Evolutionary conservation across 495 filamentous ascomycete species (phyloP).

Genomic region (Lepraria neglecta): DNA sequence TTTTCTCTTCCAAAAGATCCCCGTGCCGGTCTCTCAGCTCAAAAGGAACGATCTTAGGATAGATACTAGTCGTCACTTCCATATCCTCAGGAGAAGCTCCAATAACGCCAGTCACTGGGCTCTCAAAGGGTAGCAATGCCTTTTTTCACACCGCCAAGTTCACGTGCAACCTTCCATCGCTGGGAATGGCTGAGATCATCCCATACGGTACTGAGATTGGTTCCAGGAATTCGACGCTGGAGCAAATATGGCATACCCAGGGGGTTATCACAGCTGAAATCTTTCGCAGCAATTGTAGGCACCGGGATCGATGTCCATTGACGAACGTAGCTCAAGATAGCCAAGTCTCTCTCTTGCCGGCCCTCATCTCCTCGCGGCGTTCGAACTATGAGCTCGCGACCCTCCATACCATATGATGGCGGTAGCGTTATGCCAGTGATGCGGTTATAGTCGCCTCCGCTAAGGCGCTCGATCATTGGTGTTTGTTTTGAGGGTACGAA

Average conservation of each 20-base stretch:
- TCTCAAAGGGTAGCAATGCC: slow-evolving; percentile 6
- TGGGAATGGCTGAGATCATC: slow-evolving; percentile 13
- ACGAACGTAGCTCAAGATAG: slow-evolving; percentile 14
- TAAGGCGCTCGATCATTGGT: slow-evolving; percentile 14
- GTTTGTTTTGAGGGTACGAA: background rate
- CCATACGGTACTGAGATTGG: slow-evolving; percentile 10
- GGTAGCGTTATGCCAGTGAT: slow-evolving; percentile 16
- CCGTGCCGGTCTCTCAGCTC: slow-evolving; percentile 4
- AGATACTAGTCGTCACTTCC: background rate
- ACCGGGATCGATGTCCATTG: slow-evolving; percentile 10
- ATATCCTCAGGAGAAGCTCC: background rate
- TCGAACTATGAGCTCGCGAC: slow-evolving; percentile 14
- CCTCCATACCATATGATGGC: background rate
- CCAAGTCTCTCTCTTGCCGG: slow-evolving; percentile 10
- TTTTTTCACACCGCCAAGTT: background rate
- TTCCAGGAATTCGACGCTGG: slow-evolving; percentile 17
- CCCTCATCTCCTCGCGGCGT: slow-evolving; percentile 7
- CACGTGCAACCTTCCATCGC: slow-evolving; percentile 8
- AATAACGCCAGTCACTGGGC: slow-evolving; percentile 3
- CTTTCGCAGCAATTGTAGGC: background rate
- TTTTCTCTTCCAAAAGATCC: background rate
- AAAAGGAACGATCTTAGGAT: slow-evolving; percentile 14
- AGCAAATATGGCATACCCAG: slow-evolving; percentile 21
- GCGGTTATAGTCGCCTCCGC: slow-evolving; percentile 20
- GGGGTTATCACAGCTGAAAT: slow-evolving; percentile 19